Conservation (phyloP, 805 yeast genomes). For the Suhomyces xylopsoci region DNA sequence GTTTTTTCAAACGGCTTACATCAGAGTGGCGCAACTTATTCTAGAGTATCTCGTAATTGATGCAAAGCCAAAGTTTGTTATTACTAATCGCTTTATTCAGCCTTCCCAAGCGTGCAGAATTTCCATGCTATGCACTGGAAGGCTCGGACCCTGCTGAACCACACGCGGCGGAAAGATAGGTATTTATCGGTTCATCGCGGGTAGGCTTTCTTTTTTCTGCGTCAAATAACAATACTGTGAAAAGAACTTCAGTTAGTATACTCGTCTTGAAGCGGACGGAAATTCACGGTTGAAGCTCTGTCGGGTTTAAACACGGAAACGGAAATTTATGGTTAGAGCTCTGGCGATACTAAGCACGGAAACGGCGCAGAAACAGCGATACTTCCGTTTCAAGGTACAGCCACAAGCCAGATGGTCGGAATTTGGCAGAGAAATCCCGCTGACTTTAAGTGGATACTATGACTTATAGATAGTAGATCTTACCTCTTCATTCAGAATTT, state of each 20-base stretch:
- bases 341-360: too few relatives aligned
- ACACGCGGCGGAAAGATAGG: not conserved
- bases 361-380: too few relatives aligned
- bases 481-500: too few relatives aligned
- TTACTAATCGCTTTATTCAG: too few relatives aligned
- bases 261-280: not conserved
- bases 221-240: not conserved
- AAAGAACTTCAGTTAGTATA: not conserved
- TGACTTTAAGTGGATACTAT: not conserved
- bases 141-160: not conserved
- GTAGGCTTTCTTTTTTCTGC: not conserved
- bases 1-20: too few relatives aligned
- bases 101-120: not conserved
- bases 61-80: not conserved
- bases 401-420: not conserved
- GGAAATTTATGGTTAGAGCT: not conserved
- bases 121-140: not conserved
- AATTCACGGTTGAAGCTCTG: not conserved
- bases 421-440: not conserved
- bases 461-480: too few relatives aligned
- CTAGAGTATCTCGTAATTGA: not conserved
- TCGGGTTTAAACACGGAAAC: not conserved
- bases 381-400: not conserved
- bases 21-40: not conserved
- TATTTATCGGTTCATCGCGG: not conserved